Percentiles rank a stretch among this genome's conserved stretches.
Conservation (phyloP, 208 protist species). For the Wallacemonas sp. region DNA sequence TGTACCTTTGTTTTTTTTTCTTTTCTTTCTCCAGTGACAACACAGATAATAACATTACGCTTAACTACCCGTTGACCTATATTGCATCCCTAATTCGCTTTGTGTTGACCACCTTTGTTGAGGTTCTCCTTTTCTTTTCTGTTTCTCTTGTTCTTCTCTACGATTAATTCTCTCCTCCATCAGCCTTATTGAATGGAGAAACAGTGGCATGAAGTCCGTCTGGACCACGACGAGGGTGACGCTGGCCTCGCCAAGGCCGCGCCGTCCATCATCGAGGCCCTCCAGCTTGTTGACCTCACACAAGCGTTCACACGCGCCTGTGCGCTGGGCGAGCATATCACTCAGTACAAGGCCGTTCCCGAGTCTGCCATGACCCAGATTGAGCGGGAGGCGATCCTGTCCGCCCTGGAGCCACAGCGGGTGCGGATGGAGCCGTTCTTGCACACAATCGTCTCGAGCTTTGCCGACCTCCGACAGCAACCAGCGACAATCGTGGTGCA, state of each 20-base stretch:
- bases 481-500: not conserved
- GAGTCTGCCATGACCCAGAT: not conserved
- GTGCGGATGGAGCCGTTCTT: not conserved
- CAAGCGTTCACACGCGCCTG: slow-evolving; percentile 32
- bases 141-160: slow-evolving; percentile 12
- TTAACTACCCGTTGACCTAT: no score
- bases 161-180: slow-evolving; percentile 6
- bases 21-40: slow-evolving; percentile 25
- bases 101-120: no score
- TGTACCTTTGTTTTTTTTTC: slow-evolving; percentile 13
- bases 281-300: slow-evolving; percentile 47
- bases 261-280: slow-evolving; percentile 51
- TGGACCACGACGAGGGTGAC: slow-evolving; percentile 73
- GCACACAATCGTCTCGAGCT: not conserved
- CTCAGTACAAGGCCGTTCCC: slow-evolving; percentile 1
- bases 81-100: no score
- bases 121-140: slow-evolving; percentile 2
- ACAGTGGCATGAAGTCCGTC: slow-evolving; percentile 64
- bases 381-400: not conserved
- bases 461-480: not conserved
- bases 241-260: slow-evolving; percentile 49
- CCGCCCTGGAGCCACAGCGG: not conserved
- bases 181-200: slow-evolving; percentile 12
- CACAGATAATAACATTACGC: no score
- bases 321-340: slow-evolving; percentile 24